Conservation (phyloP, 129 eudicot species). For the Pseudognaphalium luteoalbum region DNA sequence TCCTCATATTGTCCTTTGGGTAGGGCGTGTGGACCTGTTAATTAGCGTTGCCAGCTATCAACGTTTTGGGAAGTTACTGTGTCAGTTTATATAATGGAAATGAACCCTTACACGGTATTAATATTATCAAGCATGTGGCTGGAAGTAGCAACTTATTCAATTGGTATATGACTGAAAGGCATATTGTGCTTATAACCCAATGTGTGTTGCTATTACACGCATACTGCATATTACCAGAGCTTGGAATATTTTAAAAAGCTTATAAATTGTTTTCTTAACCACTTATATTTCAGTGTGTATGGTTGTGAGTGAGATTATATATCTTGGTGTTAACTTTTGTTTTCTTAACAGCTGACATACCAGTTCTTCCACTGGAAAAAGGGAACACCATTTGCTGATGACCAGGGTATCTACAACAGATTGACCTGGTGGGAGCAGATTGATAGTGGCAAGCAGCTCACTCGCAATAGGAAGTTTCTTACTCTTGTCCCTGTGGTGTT, state of each 20-base stretch:
- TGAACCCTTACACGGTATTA: background rate
- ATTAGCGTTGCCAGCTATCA: no score
- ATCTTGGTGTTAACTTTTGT: constrained; percentile 19
- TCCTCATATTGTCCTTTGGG: no score
- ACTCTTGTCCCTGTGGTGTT: constrained; percentile 89
- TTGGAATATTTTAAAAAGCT: no score
- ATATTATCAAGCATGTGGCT: background rate
- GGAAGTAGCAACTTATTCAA: background rate
- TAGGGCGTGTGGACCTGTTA: no score
- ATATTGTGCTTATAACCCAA: background rate
- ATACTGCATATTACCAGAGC: background rate
- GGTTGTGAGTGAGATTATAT: constrained; percentile 4
- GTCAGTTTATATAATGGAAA: no score
- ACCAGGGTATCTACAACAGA: constrained; percentile 96
- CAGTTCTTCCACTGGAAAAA: constrained; percentile 97
- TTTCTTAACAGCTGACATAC: constrained; percentile 65
- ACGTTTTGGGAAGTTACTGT: no score
- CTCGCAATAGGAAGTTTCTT: constrained; percentile 91
- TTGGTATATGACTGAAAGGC: background rate
- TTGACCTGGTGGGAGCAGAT: constrained; percentile 99
- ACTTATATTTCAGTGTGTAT: background rate
- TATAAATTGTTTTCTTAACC: background rate
- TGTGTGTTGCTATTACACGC: background rate
- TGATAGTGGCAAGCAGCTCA: constrained; percentile 89
- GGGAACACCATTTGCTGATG: constrained; percentile 97